Percentiles rank a stretch among this genome's conserved stretches.
Conservation (phyloP, 2,329 filamentous ascomycete genomes). For the Fusarium sororula region DNA sequence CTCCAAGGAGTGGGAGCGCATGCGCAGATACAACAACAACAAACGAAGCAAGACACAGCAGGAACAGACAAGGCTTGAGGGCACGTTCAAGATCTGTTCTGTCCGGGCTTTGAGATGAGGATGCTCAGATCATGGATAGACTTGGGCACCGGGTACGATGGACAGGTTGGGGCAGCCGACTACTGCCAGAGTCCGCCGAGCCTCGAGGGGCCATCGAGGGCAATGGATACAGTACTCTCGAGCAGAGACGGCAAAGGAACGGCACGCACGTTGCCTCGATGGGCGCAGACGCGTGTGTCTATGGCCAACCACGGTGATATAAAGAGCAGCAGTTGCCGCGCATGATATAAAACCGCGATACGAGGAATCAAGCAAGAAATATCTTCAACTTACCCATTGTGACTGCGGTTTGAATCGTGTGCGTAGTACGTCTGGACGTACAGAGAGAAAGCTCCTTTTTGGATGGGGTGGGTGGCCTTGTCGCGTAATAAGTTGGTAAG, state of each 20-base stretch:
- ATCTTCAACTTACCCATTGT: conserved; percentile 43
- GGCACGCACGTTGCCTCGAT: conserved; percentile 31
- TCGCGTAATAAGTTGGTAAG: conserved; percentile 36
- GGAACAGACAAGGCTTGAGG: conserved; percentile 12
- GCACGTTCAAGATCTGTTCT: conserved; percentile 31
- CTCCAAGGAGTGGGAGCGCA: conserved; percentile 43
- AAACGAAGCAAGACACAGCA: conserved; percentile 31
- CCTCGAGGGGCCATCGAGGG: conserved; percentile 19
- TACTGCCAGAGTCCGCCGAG: conserved; percentile 29
- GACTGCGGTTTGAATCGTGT: conserved; percentile 32
- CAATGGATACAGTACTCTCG: conserved; percentile 11
- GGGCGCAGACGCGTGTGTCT: conserved; percentile 34
- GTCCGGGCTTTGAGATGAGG: conserved; percentile 12
- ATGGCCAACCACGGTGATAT: conserved; percentile 6
- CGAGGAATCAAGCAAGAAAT: conserved; percentile 33
- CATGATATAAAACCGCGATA: not conserved
- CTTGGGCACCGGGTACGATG: conserved; percentile 25
- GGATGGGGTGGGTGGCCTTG: conserved; percentile 40
- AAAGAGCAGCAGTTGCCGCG: conserved; percentile 1
- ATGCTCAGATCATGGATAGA: conserved; percentile 34
- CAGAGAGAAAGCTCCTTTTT: conserved; percentile 38
- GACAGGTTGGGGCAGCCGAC: conserved; percentile 28
- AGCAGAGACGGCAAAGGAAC: conserved; percentile 16
- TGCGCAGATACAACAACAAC: conserved; percentile 28
- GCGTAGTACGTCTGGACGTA: conserved; percentile 33